phyloP scores from a whole-genome alignment of 2,329 filamentous ascomycete species.

The Colletotrichum viniferum region DNA sequence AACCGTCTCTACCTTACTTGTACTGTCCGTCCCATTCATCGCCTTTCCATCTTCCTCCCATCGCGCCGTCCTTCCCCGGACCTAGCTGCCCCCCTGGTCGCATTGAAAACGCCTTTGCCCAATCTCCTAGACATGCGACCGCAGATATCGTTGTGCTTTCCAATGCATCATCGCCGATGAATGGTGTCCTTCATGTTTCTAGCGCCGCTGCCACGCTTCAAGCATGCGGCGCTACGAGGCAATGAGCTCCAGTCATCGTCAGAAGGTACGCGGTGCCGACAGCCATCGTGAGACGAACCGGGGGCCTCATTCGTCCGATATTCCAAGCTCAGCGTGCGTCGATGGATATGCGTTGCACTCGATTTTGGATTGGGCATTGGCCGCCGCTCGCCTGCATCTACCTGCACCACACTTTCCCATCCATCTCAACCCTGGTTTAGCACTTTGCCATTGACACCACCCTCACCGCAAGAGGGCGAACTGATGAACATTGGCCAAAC shows the following conservation, averaged over 20 bases:
- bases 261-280: slow-evolving; percentile 10
- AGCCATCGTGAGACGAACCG: slow-evolving; percentile 8
- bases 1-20: neutral
- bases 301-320: slow-evolving; percentile 18
- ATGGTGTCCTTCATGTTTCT: neutral
- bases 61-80: neutral
- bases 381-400: neutral
- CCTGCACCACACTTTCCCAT: neutral
- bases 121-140: neutral
- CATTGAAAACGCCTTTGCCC: neutral
- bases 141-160: slow-evolving; percentile 3
- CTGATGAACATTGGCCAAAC: neutral
- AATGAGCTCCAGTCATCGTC: slow-evolving; percentile 17
- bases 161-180: slow-evolving; percentile 16
- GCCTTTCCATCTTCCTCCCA: neutral
- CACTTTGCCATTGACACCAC: neutral
- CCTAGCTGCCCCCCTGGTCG: neutral
- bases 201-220: slow-evolving; percentile 14
- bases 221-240: slow-evolving; percentile 10
- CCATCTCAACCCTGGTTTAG: neutral
- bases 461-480: neutral
- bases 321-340: neutral
- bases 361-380: neutral
- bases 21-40: neutral
- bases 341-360: slow-evolving; percentile 6